Evolutionary conservation across 805 yeast species (phyloP).

Genomic region (Kazachstania kunashirensis): DNA sequence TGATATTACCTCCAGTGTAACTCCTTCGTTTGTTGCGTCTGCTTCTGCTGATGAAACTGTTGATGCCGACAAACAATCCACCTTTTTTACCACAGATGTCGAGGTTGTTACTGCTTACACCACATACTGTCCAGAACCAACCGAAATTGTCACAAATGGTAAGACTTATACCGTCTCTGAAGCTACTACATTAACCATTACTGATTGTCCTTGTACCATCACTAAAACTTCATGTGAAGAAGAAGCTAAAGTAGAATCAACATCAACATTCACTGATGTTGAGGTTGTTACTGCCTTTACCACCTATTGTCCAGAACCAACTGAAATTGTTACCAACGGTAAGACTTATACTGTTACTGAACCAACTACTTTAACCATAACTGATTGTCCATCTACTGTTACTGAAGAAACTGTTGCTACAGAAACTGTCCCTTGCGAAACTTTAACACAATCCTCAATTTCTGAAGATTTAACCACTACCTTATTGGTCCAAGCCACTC

Average conservation of each 20-base stretch:
- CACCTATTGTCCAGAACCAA: constrained; percentile 77
- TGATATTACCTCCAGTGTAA: no score
- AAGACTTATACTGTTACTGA: constrained; percentile 64
- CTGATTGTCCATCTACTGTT: not conserved
- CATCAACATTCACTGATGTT: constrained; percentile 11
- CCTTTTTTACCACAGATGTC: constrained; percentile 6
- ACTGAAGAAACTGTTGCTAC: not conserved
- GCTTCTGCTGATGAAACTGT: constrained; percentile 7
- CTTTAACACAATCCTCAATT: not conserved
- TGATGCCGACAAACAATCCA: constrained; percentile 5
- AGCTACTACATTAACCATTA: constrained; percentile 75
- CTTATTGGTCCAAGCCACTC: no score
- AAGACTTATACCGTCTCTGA: constrained; percentile 63
- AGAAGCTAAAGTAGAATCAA: no score
- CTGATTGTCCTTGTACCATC: constrained; percentile 77
- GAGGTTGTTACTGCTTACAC: constrained; percentile 57
- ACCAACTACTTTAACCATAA: constrained; percentile 51
- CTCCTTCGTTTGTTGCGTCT: not conserved
- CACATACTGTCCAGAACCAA: constrained; percentile 75
- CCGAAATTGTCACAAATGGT: constrained; percentile 55
- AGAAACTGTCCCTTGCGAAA: not conserved
- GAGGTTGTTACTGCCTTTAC: constrained; percentile 58
- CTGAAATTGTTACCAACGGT: constrained; percentile 55
- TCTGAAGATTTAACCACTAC: not conserved
- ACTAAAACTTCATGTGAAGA: not conserved